Evolutionary conservation across 768 basidiomycete genomes (phyloP).

Genomic region (Chalciporus sphaerocephalus): DNA sequence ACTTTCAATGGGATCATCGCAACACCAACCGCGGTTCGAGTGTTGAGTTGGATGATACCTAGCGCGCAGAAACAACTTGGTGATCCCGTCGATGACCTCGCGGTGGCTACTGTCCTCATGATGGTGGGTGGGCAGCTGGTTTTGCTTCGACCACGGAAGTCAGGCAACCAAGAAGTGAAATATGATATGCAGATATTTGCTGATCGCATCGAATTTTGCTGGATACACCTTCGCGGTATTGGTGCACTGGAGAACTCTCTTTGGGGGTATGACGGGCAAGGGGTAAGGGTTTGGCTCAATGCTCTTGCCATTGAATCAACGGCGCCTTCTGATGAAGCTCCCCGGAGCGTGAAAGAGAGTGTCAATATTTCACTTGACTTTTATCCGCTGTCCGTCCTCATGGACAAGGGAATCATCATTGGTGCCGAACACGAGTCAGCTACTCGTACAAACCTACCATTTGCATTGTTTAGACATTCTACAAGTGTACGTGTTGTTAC

Average conservation of each 20-base stretch:
- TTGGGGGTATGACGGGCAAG: conserved; percentile 93
- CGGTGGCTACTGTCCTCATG: conserved; percentile 93
- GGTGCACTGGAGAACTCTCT: conserved; percentile 92
- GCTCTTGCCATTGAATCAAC: conserved; percentile 83
- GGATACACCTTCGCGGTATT: conserved; percentile 95
- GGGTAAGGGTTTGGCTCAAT: conserved; percentile 92
- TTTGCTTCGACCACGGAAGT: conserved; percentile 85
- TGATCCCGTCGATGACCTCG: conserved; percentile 87
- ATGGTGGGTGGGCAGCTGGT: conserved; percentile 91
- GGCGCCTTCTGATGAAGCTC: conserved; percentile 33
- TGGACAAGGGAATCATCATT: conserved; percentile 99
- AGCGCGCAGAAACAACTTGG: conserved; percentile 89
- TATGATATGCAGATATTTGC: conserved; percentile 98
- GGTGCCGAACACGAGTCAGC: conserved; percentile 89
- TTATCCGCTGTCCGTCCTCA: conserved; percentile 93
- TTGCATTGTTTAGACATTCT: conserved; percentile 86
- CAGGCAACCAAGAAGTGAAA: conserved; percentile 82
- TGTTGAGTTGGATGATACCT: conserved; percentile 97
- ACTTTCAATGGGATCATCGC: conserved; percentile 88
- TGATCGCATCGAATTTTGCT: conserved; percentile 96
- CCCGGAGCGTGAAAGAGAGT: conserved; percentile 78
- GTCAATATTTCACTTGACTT: conserved; percentile 90
- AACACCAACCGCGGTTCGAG: conserved; percentile 76
- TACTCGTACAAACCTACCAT: conserved; percentile 70
- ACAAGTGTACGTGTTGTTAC: conserved; percentile 63